Evolutionary conservation across 2,329 filamentous ascomycete genomes (phyloP).

Genomic region (Fusarium foetens): DNA sequence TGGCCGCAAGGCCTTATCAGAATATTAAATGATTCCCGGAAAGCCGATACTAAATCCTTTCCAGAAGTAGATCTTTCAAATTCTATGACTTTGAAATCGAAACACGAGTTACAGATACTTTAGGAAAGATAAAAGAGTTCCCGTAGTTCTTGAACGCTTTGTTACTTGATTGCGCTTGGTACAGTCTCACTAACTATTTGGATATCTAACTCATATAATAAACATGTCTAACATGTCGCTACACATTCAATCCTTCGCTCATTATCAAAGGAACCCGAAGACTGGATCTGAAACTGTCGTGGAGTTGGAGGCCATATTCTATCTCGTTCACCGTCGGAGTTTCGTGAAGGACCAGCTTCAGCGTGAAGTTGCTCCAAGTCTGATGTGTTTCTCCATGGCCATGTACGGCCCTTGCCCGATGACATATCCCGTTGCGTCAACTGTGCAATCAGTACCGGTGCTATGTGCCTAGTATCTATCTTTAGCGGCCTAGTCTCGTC

Average conservation of each 20-base stretch:
- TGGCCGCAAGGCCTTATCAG: background rate
- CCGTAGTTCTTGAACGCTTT: background rate
- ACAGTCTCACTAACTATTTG: rapidly evolving
- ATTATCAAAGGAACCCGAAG: slow-evolving; percentile 44
- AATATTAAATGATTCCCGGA: background rate
- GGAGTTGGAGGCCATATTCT: background rate
- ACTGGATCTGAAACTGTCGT: too few relatives aligned
- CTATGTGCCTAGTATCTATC: background rate
- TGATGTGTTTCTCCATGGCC: background rate
- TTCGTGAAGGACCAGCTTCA: background rate
- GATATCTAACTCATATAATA: background rate
- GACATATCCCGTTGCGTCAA: background rate
- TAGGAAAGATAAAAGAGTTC: rapidly evolving
- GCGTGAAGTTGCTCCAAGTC: background rate
- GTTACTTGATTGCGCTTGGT: background rate
- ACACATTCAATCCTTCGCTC: slow-evolving; percentile 24
- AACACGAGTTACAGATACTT: background rate
- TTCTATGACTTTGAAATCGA: background rate
- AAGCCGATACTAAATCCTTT: background rate
- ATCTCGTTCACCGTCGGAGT: background rate
- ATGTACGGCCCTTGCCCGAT: background rate
- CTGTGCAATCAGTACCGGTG: background rate
- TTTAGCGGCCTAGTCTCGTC: rapidly evolving
- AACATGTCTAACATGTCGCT: too few relatives aligned
- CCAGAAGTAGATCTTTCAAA: background rate